Evolutionary conservation across 2,329 filamentous ascomycete species (phyloP).

Genomic region (Pyrenophora graminea): DNA sequence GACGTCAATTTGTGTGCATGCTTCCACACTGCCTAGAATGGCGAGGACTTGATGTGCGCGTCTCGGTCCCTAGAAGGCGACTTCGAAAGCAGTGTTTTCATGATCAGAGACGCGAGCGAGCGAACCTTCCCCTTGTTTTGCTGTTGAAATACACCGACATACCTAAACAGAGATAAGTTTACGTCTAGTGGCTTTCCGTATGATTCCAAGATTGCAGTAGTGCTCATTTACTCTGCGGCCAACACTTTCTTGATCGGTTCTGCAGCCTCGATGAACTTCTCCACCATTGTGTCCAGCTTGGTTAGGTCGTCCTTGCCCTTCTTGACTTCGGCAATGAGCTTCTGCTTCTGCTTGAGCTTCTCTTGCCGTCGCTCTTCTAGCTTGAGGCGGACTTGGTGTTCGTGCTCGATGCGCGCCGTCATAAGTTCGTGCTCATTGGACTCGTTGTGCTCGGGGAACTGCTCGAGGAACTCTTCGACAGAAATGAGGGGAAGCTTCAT

Average conservation of each 20-base stretch:
- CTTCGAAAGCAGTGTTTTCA: too few relatives aligned
- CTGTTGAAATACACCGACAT: neutral
- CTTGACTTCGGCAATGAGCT: slow-evolving; percentile 77
- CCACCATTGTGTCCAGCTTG: slow-evolving; percentile 86
- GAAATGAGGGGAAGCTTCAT: slow-evolving; percentile 83
- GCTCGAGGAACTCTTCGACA: slow-evolving; percentile 75
- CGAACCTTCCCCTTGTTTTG: neutral
- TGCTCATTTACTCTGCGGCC: slow-evolving; percentile 64
- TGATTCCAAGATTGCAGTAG: neutral
- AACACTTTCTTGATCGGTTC: slow-evolving; percentile 87
- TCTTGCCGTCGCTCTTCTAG: slow-evolving; percentile 80
- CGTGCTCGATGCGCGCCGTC: slow-evolving; percentile 88
- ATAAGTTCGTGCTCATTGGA: slow-evolving; percentile 80
- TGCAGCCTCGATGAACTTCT: slow-evolving; percentile 90
- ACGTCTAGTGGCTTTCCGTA: neutral
- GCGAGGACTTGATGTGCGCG: too few relatives aligned
- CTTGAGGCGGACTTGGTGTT: slow-evolving; percentile 79
- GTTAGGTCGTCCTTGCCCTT: slow-evolving; percentile 91
- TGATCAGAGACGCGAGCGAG: too few relatives aligned
- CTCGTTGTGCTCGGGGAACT: slow-evolving; percentile 74
- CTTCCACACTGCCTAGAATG: too few relatives aligned
- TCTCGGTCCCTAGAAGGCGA: too few relatives aligned
- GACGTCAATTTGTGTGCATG: too few relatives aligned
- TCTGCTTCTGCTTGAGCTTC: slow-evolving; percentile 66
- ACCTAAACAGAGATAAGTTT: neutral